Conservation (phyloP, 2,329 filamentous ascomycete genomes). For the Xylaria sp. region DNA sequence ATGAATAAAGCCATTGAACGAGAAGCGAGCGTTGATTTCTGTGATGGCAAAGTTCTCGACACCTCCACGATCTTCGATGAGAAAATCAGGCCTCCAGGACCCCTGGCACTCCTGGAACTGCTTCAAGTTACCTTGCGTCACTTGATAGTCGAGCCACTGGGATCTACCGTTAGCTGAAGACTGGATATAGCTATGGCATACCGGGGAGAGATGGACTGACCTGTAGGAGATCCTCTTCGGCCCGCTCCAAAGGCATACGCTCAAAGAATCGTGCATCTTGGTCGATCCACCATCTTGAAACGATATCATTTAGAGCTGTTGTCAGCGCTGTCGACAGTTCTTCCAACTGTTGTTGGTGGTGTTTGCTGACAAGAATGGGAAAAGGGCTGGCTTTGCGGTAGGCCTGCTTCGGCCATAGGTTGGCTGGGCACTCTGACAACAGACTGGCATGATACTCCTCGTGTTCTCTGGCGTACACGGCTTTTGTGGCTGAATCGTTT, state of each 20-base stretch:
- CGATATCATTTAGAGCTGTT: constrained; percentile 33
- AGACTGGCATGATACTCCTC: constrained; percentile 2
- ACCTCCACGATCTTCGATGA: constrained; percentile 30
- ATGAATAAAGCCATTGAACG: constrained; percentile 36
- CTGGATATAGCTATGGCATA: neutral
- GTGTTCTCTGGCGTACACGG: neutral
- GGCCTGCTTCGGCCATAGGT: constrained; percentile 30
- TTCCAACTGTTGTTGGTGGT: constrained; percentile 30
- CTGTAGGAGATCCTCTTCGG: constrained; percentile 31
- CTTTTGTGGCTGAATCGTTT: neutral
- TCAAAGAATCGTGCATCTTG: constrained; percentile 27
- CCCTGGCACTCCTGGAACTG: constrained; percentile 25
- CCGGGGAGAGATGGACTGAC: constrained; percentile 15
- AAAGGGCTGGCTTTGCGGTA: constrained; percentile 29
- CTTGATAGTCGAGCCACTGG: constrained; percentile 32
- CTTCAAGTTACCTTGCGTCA: constrained; percentile 22
- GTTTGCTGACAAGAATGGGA: constrained; percentile 32
- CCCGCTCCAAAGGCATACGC: constrained; percentile 33
- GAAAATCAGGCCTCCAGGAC: constrained; percentile 38
- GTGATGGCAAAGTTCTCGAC: constrained; percentile 32
- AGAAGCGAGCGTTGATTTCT: constrained; percentile 40
- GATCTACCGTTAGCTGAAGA: neutral
- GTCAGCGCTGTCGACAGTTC: constrained; percentile 32
- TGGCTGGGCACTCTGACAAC: constrained; percentile 7
- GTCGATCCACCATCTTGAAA: constrained; percentile 38